Percentiles rank a stretch among this genome's conserved stretches.
Evolutionary conservation across 345 rosid species (phyloP).

Genomic region (Brassica incana): DNA sequence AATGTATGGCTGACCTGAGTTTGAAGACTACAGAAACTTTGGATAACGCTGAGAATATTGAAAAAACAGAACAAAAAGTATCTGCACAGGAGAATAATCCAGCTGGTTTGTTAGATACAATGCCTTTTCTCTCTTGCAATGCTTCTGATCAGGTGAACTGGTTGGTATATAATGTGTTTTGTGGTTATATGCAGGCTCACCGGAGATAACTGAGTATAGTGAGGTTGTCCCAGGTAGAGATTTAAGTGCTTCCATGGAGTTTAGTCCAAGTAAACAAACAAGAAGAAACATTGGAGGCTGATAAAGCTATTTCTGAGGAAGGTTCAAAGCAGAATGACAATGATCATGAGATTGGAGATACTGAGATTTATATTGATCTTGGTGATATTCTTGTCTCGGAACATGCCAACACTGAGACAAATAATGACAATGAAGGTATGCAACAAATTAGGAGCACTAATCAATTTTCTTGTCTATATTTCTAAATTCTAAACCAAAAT

Average conservation of each 20-base stretch:
- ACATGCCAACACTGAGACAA: conserved; percentile 4
- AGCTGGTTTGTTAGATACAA: conserved; percentile 33
- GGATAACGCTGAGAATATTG: conserved; percentile 8
- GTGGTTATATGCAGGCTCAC: conserved; percentile 18
- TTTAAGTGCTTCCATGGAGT: conserved; percentile 33
- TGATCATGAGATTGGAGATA: conserved; percentile 2
- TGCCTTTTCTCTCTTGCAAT: not conserved
- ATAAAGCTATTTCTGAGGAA: conserved; percentile 2
- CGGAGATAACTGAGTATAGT: conserved; percentile 11
- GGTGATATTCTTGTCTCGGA: conserved; percentile 7
- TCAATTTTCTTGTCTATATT: not conserved
- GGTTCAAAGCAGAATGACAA: conserved; percentile 11
- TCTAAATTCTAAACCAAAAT: not conserved
- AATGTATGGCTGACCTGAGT: conserved; percentile 52
- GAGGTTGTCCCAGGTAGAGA: conserved; percentile 31
- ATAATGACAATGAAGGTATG: conserved; percentile 13
- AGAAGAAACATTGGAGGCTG: conserved; percentile 7
- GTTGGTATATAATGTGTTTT: not conserved
- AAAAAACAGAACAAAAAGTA: conserved; percentile 13
- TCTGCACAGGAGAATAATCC: conserved; percentile 8
- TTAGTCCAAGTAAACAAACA: conserved; percentile 18
- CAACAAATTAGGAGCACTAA: not conserved
- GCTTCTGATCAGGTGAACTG: not conserved
- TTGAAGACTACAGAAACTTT: conserved; percentile 41
- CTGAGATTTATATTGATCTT: not conserved